Evolutionary conservation across 345 rosid genomes (phyloP).

Genomic region (Aquilaria yunnanensis): DNA sequence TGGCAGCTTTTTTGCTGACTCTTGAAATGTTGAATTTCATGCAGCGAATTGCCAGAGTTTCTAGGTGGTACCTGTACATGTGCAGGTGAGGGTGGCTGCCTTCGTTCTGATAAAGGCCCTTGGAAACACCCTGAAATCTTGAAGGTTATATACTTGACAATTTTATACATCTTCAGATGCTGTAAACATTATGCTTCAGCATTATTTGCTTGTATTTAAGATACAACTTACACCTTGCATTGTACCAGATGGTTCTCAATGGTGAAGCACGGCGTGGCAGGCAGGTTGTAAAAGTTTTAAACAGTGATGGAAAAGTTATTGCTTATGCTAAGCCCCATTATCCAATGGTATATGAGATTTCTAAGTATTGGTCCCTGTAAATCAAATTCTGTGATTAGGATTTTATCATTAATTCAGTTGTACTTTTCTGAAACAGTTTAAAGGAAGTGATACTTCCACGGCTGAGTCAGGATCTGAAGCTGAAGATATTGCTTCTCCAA

Average conservation of each 20-base stretch:
- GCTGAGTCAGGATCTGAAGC: constrained; percentile 99
- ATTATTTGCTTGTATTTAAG: constrained; percentile 1
- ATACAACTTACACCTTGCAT: constrained; percentile 8
- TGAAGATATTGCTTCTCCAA: constrained; percentile 86
- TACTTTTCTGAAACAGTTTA: constrained; percentile 44
- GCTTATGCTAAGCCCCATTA: constrained; percentile 86
- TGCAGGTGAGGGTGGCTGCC: constrained; percentile 88
- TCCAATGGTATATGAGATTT: constrained; percentile 56
- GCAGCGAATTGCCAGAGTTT: constrained; percentile 91
- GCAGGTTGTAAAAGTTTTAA: constrained; percentile 88
- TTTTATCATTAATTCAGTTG: background rate
- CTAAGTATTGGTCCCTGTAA: background rate
- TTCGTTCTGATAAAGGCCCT: constrained; percentile 95
- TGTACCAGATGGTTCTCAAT: constrained; percentile 72
- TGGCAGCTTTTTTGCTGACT: background rate
- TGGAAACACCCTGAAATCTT: constrained; percentile 87
- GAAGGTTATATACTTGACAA: constrained; percentile 39
- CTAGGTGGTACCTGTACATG: constrained; percentile 90
- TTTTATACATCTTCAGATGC: constrained; percentile 3
- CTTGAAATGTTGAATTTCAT: constrained; percentile 2
- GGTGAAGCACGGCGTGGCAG: constrained; percentile 71
- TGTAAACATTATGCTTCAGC: constrained; percentile 3
- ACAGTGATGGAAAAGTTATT: constrained; percentile 84
- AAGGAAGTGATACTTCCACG: constrained; percentile 95
- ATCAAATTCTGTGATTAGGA: background rate